Evolutionary conservation across 2,329 filamentous ascomycete species (phyloP).

Genomic region (Stagonosporopsis tanaceti): DNA sequence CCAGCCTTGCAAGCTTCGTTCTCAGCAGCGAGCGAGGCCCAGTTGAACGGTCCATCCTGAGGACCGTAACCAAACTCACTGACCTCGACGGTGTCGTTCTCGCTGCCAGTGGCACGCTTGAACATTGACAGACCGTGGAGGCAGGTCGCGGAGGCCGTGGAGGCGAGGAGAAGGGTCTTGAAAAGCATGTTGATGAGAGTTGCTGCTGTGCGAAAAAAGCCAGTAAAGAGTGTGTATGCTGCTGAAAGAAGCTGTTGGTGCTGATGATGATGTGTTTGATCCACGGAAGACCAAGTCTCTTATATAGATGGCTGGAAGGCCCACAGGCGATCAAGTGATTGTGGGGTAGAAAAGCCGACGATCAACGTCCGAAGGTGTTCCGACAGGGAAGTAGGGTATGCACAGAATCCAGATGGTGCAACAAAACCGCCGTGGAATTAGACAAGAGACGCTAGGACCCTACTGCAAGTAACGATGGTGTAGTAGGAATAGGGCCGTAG

Average conservation of each 20-base stretch:
- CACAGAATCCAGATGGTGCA: slow-evolving; percentile 26
- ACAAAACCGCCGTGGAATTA: slow-evolving; percentile 21
- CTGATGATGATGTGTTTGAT: neutral
- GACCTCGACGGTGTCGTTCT: slow-evolving; percentile 33
- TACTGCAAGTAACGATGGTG: slow-evolving; percentile 4
- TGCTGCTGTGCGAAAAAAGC: neutral
- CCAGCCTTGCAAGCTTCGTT: slow-evolving; percentile 61
- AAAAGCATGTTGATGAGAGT: slow-evolving; percentile 41
- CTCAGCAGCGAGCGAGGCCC: slow-evolving; percentile 56
- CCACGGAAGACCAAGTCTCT: slow-evolving; percentile 2
- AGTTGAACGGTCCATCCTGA: slow-evolving; percentile 60
- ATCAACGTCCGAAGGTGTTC: slow-evolving; percentile 22
- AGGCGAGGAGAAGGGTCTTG: slow-evolving; percentile 41
- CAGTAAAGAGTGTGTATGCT: neutral
- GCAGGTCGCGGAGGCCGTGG: slow-evolving; percentile 51
- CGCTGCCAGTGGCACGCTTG: slow-evolving; percentile 31
- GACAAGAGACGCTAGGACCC: slow-evolving; percentile 18
- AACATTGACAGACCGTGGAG: slow-evolving; percentile 53
- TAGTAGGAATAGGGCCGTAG: slow-evolving; percentile 15
- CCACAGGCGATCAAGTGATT: slow-evolving; percentile 7
- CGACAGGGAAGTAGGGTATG: slow-evolving; percentile 12
- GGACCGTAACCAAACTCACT: slow-evolving; percentile 55
- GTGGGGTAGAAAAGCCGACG: slow-evolving; percentile 19
- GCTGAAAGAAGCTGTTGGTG: slow-evolving; percentile 4
- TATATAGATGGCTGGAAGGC: slow-evolving; percentile 11